Evolutionary conservation across 2,329 filamentous ascomycete species (phyloP), one percentile per base, ranked within the genome.

Genomic region (Clonostachys byssicola): DNA sequence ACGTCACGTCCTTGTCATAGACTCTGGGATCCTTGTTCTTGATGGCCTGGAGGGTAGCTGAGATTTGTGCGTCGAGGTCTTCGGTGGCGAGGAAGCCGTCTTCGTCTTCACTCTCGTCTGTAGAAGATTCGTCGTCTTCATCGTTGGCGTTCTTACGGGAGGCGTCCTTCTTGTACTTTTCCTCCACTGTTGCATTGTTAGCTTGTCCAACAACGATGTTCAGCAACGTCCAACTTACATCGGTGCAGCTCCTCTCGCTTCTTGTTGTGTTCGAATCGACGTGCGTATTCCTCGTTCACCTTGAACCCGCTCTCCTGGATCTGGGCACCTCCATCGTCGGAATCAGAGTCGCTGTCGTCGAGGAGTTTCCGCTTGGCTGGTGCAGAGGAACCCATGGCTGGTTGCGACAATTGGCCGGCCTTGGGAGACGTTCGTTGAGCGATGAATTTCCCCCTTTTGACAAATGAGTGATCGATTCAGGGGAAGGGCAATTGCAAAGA

Each of bases 241-340:
- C 80, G 78, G 14, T 91, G 85, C 53, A 83, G 73, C 64, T 99
- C 94, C 62, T 95, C 92, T 49, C 92, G 82, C 72, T 96, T 96
- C 74, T 97, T 96, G 72, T 99, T 99, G 71, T 97, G 80, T 66
- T 99, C 94, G 58, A 96, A 97, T 39, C 89, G 80, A 56, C 81
- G 83, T 40, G 94, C 94, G 65, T 86, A 99, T 45, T 95, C 89
- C 63, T 91, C 77, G 67, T 99, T 97, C 67, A 99, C 85, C 63
- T 88, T 91, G 64, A 97, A 79, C 47, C 72, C 73, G 40, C 66
- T 63, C 48, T 65, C 63, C 40, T 64, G 65, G 47, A 75, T 56
- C 12, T 58, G 54, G 17, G 62, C 63, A 44, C 65, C 66, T 56
- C 71, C 71, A 52, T 73, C 66, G 42, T 71, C 70, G 12, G 67